A percentile compares a stretch with the other conserved stretches of the same genome.
Evolutionary conservation across 1,139 yeast species (phyloP).

Genomic region (Pneumocystis wakefieldiae): DNA sequence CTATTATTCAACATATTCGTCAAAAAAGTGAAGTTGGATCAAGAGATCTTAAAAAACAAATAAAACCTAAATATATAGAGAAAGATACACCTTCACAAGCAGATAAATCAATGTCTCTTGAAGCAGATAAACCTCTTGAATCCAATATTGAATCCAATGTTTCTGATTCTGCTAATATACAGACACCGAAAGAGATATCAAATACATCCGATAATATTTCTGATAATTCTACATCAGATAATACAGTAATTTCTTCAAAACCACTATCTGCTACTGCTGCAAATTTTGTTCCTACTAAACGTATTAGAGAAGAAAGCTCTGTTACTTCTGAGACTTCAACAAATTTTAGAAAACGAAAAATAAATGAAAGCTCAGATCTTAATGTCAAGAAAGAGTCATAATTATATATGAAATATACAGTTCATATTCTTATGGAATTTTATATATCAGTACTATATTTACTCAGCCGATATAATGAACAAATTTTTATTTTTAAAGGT

Average conservation of each 20-base stretch:
- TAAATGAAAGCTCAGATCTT: neutral
- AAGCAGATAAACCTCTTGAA: neutral
- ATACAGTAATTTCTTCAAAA: neutral
- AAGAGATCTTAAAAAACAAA: neutral
- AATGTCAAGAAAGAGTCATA: neutral
- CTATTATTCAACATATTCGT: neutral
- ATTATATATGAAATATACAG: neutral
- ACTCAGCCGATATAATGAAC: neutral
- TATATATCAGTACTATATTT: neutral
- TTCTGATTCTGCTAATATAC: neutral
- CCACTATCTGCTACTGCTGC: neutral
- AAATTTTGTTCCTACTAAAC: neutral
- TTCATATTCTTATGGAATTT: neutral
- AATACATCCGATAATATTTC: neutral
- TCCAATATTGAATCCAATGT: neutral
- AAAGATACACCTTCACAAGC: neutral
- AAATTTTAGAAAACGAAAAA: neutral
- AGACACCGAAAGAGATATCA: neutral
- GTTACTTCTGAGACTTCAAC: neutral
- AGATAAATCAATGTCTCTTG: neutral
- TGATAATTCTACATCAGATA: neutral
- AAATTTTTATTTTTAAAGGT: neutral
- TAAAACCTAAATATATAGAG: neutral
- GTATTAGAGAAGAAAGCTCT: neutral
- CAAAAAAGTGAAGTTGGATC: neutral